Evolutionary conservation across 2,329 filamentous ascomycete genomes (phyloP).

Genomic region (Dothidotthia symphoricarpi): DNA sequence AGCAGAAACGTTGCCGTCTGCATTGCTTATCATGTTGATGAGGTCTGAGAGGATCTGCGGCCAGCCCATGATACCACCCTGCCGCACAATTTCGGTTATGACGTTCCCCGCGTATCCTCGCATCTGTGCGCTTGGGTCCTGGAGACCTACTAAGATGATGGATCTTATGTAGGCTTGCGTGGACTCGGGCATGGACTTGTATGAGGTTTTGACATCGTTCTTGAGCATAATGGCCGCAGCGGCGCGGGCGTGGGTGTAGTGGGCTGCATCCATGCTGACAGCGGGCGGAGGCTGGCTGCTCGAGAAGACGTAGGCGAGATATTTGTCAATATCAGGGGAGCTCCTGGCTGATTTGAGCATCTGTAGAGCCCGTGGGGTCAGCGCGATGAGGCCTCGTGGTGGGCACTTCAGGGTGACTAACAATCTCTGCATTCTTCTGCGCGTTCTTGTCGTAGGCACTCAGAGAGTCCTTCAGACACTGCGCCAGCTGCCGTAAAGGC

Average conservation of each 20-base stretch:
- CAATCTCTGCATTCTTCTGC: constrained; percentile 86
- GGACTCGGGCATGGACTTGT: constrained; percentile 70
- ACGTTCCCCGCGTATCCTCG: constrained; percentile 88
- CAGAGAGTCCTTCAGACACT: constrained; percentile 87
- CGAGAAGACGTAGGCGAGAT: constrained; percentile 87
- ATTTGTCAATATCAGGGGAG: constrained; percentile 95
- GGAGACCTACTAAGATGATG: constrained; percentile 72
- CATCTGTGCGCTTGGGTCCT: constrained; percentile 78
- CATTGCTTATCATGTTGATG: constrained; percentile 72
- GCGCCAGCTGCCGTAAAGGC: constrained; percentile 83
- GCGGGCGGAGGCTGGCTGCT: constrained; percentile 62
- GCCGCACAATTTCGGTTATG: constrained; percentile 84
- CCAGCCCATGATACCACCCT: constrained; percentile 85
- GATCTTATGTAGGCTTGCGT: constrained; percentile 77
- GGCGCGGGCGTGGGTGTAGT: constrained; percentile 76
- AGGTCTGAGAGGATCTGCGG: constrained; percentile 85
- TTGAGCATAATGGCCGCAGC: constrained; percentile 94
- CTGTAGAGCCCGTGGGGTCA: constrained; percentile 50
- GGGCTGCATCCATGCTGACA: constrained; percentile 57
- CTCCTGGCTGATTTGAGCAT: constrained; percentile 88
- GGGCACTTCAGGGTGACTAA: constrained; percentile 50
- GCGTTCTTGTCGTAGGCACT: constrained; percentile 75
- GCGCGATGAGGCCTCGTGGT: constrained; percentile 16
- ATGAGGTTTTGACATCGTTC: constrained; percentile 78
- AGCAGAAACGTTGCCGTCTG: constrained; percentile 63